Evolutionary conservation across 2,329 filamentous ascomycete genomes (phyloP).

Genomic region (Pseudocercospora crystallina): DNA sequence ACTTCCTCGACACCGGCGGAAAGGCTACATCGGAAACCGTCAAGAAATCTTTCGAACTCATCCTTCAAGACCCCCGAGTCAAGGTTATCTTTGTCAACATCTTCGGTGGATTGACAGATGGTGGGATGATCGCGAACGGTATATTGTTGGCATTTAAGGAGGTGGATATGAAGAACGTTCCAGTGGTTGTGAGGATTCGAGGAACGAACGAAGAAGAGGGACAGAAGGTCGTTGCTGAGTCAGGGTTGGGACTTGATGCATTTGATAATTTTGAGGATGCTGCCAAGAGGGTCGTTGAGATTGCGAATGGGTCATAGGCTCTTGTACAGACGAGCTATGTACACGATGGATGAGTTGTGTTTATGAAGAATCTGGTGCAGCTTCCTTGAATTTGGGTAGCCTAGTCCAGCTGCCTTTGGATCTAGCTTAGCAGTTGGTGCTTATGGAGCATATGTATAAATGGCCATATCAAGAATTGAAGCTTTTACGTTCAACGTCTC

Average conservation of each 20-base stretch:
- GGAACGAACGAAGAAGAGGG: constrained; percentile 73
- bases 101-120: constrained; percentile 68
- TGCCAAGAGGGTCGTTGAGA: constrained; percentile 63
- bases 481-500: background rate
- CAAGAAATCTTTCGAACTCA: constrained; percentile 70
- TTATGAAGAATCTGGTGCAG: too few species aligned
- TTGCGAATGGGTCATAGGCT: constrained; percentile 42
- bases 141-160: constrained; percentile 72
- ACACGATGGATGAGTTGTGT: too few species aligned
- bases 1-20: constrained; percentile 87
- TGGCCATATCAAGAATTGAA: too few species aligned
- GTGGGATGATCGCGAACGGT: constrained; percentile 78
- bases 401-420: too few species aligned
- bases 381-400: too few species aligned
- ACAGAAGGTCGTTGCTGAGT: constrained; percentile 67
- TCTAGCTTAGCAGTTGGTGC: too few species aligned
- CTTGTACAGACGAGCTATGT: too few species aligned
- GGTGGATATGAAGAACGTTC: constrained; percentile 56
- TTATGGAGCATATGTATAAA: too few species aligned
- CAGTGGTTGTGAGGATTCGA: constrained; percentile 73
- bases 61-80: constrained; percentile 70
- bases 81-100: constrained; percentile 72
- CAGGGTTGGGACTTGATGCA: constrained; percentile 65
- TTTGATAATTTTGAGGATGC: constrained; percentile 76
- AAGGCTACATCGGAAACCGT: constrained; percentile 84